Evolutionary conservation across 2,329 filamentous ascomycete genomes (phyloP), one percentile per base, ranked within the genome.

Genomic region (Sordariomycetes sp.): DNA sequence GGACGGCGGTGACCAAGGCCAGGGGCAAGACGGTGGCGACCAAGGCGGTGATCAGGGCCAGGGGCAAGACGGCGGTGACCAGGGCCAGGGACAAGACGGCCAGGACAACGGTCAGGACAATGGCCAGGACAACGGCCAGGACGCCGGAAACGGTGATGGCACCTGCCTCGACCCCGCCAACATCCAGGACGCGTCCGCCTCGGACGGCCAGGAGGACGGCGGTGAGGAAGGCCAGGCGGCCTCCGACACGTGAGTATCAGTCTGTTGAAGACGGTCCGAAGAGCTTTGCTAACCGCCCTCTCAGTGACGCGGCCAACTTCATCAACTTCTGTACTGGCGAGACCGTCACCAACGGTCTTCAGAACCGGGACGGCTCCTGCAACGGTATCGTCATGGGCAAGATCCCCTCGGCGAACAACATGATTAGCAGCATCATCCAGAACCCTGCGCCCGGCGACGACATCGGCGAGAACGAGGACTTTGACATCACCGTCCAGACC

Each of bases 381-480:
- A 87, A 87, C 67, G 80, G 80, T 66, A 77, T 84, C 81, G 78
- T 73, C 53, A 84, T 85, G 81, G 82, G 82, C 60, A 75, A 81
- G 59, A 84, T 86, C 53, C 82, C 82, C 4, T 66, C 75, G n/a
- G 68, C 69, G 52, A 67, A 68, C 62, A 77, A 76, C 55, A 85
- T 85, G 82, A 76, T 84, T 55, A 83, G 82, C 2, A 76, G 75
- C 52, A 71, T 83, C 58, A 74, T 86, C 59, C 63, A 73, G 51
- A 79, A 73, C 68, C 82, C 82, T 60, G 66, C 77, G 64, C 78
- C 82, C 64, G 72, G 73, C 55, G 73, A 79, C 58, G 69, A 78
- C 62, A 61, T 85, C 32, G 11, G 65, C 1, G 73, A 72, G 32
- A 74, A 79, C 65, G 64, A 72, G 61, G 71, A 76, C 62, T 85